phyloP scores from a whole-genome alignment of 768 basidiomycete genomes.

The Lactarius sanguifluus region DNA sequence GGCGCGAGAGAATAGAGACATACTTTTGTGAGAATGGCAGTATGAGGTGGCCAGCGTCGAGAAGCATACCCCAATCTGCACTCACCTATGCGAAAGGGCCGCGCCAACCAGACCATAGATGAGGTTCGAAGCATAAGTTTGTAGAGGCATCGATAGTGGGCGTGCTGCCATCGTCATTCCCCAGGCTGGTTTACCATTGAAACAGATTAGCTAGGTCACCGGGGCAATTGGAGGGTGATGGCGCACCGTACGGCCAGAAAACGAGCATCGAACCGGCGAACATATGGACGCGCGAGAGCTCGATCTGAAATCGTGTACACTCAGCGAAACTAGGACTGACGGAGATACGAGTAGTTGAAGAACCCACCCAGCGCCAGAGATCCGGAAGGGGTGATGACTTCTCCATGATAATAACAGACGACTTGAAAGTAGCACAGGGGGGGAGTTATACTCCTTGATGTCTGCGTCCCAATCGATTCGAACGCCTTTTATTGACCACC shows the following conservation, averaged over 20 bases:
- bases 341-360: background rate
- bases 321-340: background rate
- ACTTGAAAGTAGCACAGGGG: background rate
- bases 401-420: background rate
- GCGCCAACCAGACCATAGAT: slow-evolving; percentile 6
- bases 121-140: slow-evolving; percentile 10
- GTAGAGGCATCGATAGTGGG: slow-evolving; percentile 20
- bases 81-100: slow-evolving; percentile 12
- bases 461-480: background rate
- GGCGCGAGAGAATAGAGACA: background rate
- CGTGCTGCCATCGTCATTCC: slow-evolving; percentile 31
- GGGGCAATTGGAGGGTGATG: background rate
- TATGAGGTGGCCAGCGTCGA: background rate
- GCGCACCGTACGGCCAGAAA: slow-evolving; percentile 31
- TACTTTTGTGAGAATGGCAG: background rate
- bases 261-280: slow-evolving; percentile 30
- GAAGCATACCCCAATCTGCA: background rate
- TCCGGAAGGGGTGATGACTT: background rate
- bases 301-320: slow-evolving; percentile 2
- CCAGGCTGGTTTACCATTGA: slow-evolving; percentile 23
- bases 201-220: background rate
- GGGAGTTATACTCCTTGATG: background rate
- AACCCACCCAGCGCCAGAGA: slow-evolving; percentile 12
- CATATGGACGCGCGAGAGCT: slow-evolving; percentile 32
- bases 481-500: background rate